Evolutionary conservation across 164 flowering plant species (phyloP).

Genomic region (Vitis rotundifolia): DNA sequence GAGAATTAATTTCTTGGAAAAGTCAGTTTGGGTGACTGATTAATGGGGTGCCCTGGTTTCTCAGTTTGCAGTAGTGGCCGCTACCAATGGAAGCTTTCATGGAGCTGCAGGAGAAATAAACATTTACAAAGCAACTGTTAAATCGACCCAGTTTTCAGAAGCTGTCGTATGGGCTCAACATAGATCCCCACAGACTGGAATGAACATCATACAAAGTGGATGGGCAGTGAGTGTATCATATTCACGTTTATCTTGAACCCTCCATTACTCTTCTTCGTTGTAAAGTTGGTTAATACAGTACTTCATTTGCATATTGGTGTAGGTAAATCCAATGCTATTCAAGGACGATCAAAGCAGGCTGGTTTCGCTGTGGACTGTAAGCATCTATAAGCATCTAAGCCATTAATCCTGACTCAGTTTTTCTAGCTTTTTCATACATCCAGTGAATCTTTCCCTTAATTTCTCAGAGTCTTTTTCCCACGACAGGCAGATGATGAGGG

Average conservation of each 20-base stretch:
- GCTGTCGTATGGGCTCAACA: neutral
- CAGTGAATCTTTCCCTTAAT: too few relatives aligned
- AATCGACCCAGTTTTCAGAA: neutral
- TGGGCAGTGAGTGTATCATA: neutral
- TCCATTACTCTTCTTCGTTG: neutral
- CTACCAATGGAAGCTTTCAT: neutral
- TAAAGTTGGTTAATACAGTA: too few relatives aligned
- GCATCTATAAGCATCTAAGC: neutral
- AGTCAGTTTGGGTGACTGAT: too few relatives aligned
- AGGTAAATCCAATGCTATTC: conserved; percentile 4
- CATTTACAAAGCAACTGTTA: neutral
- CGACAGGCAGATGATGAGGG: too few relatives aligned
- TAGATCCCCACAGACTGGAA: neutral
- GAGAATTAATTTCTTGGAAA: too few relatives aligned
- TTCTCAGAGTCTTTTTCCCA: too few relatives aligned
- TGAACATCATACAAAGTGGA: neutral
- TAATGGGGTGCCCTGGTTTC: too few relatives aligned
- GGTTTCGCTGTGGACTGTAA: conserved; percentile 13
- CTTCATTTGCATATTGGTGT: too few relatives aligned
- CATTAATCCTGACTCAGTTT: too few relatives aligned
- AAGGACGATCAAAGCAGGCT: conserved; percentile 2
- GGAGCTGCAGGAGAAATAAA: neutral
- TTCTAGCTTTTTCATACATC: too few relatives aligned
- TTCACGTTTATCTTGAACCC: neutral
- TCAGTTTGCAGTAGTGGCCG: too few relatives aligned